Evolutionary conservation across 2,329 filamentous ascomycete genomes (phyloP).

Genomic region (Talaromyces pinophilus): DNA sequence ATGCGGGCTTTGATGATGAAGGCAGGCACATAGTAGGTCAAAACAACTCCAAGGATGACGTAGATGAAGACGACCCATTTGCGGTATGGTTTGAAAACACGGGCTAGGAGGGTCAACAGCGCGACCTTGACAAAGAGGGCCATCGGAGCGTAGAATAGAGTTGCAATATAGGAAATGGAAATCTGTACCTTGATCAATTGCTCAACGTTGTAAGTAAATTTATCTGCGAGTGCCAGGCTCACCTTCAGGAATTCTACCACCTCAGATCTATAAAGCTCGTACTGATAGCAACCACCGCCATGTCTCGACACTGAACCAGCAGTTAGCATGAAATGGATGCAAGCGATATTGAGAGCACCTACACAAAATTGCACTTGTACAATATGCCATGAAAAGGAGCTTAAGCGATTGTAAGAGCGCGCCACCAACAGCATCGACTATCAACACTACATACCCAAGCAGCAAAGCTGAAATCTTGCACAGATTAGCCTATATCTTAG

Average conservation of each 20-base stretch:
- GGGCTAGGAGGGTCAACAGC: slow-evolving; percentile 41
- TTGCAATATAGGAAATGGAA: slow-evolving; percentile 41
- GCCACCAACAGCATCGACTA: background rate
- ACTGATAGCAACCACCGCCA: slow-evolving; percentile 40
- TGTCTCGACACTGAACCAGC: slow-evolving; percentile 31
- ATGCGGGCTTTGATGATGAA: slow-evolving; percentile 43
- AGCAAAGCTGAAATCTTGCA: slow-evolving; percentile 22
- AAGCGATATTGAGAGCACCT: slow-evolving; percentile 28
- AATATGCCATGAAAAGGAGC: slow-evolving; percentile 26
- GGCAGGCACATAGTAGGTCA: slow-evolving; percentile 40
- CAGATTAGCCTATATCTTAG: slow-evolving; percentile 19
- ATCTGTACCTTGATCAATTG: slow-evolving; percentile 26
- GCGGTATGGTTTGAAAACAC: slow-evolving; percentile 42
- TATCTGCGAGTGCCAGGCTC: background rate
- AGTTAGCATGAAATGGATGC: background rate
- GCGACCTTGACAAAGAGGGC: slow-evolving; percentile 42
- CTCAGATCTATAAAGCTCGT: slow-evolving; percentile 29
- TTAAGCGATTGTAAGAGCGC: slow-evolving; percentile 15
- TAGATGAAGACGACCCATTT: slow-evolving; percentile 39
- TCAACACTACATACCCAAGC: slow-evolving; percentile 27
- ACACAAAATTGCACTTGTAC: slow-evolving; percentile 39
- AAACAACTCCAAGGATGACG: slow-evolving; percentile 37
- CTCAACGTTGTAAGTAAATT: background rate
- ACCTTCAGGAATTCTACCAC: slow-evolving; percentile 34
- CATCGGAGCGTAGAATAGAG: slow-evolving; percentile 45